These are phyloP conservation scores for Daldinia sp. DNA, from an alignment of 2,329 filamentous ascomycete species.

Conservation along the genomic window DNA sequence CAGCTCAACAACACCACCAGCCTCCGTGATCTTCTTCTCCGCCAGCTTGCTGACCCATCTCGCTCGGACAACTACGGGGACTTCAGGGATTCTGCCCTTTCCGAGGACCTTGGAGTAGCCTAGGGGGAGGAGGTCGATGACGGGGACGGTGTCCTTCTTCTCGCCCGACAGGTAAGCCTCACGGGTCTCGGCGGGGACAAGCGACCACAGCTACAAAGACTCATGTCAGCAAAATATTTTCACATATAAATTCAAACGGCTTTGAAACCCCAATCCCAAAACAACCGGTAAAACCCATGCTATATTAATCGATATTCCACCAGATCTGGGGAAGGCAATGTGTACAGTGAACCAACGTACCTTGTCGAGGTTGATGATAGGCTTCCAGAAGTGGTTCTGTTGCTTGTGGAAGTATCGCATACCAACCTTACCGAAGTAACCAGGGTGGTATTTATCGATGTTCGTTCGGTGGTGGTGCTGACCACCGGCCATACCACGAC, in stretches of 20 bases:
- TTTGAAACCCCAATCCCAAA: not conserved
- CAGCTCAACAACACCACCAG: slow-evolving; percentile 94
- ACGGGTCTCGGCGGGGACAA: slow-evolving; percentile 92
- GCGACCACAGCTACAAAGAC: slow-evolving; percentile 82
- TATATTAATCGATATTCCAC: not conserved
- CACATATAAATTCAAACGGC: not conserved
- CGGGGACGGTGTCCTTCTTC: slow-evolving; percentile 92
- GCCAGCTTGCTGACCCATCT: slow-evolving; percentile 96
- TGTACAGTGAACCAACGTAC: slow-evolving; percentile 62
- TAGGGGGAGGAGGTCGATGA: slow-evolving; percentile 96
- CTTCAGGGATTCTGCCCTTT: slow-evolving; percentile 94
- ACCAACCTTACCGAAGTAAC: slow-evolving; percentile 99
- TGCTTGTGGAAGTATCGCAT: slow-evolving; percentile 98
- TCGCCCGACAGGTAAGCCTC: slow-evolving; percentile 86
- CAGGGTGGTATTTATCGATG: slow-evolving; percentile 85
- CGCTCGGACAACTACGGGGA: slow-evolving; percentile 94
- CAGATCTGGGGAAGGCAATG: not conserved
- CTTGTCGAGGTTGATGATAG: slow-evolving; percentile 99
- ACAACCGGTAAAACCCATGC: not conserved
- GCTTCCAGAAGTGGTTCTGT: slow-evolving; percentile 97
- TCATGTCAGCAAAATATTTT: slow-evolving; percentile 23
- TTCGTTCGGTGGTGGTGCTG: slow-evolving; percentile 98
- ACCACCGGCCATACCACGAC: slow-evolving; percentile 94
- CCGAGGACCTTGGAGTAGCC: slow-evolving; percentile 99
- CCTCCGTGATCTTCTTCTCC: slow-evolving; percentile 99